Evolutionary conservation across 2,329 filamentous ascomycete genomes (phyloP), one percentile per base, ranked within the genome.

Genomic region (Aureobasidium melanogenum): DNA sequence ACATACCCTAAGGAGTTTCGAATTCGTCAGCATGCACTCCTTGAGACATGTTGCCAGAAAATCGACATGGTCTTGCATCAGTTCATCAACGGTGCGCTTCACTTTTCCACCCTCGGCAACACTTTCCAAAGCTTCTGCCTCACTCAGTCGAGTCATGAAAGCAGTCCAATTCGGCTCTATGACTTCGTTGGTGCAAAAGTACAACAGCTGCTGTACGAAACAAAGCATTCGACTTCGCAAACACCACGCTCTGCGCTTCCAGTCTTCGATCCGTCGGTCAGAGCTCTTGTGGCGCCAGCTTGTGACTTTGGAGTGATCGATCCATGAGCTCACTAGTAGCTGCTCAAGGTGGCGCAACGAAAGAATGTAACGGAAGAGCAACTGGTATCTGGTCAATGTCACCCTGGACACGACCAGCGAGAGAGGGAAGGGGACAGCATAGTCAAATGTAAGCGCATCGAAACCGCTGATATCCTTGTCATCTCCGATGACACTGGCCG

Each of bases 11-110:
- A 99, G 77, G 7, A 99, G 81, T 77, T 96, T 97, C 71, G 90
- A 91, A 73, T 99, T 97, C 22, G 94, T 99, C 66, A 99, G 81
- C 91, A 97, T 97, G 78, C 94, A 97, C 76, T 97, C 94, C 76
- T 97, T 99, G 69, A 99, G 80, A 73, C 94, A 99, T 4, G 94
- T 97, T 69, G 97, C 94, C 51, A 99, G 78, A 73, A 99, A 99
- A 75, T 97, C 94, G 63, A 99, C 92, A 75, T 99, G 94, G 70
- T 97, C 92, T 76, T 97, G 91, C 94, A 99, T 99, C 70, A 99
- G 77, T 76, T 97, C 91, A 70, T 99, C 94, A 1, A 99, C 94
- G 0, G 94, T 99, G 39, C 91, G 74, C 67, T 84, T 85, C n/a
- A 80, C 80, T 61, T 82, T 76, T 64, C 70, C 76, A 60, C 69